Conservation (phyloP, 2,329 filamentous ascomycete genomes). For the Trichoderma lentiforme region DNA sequence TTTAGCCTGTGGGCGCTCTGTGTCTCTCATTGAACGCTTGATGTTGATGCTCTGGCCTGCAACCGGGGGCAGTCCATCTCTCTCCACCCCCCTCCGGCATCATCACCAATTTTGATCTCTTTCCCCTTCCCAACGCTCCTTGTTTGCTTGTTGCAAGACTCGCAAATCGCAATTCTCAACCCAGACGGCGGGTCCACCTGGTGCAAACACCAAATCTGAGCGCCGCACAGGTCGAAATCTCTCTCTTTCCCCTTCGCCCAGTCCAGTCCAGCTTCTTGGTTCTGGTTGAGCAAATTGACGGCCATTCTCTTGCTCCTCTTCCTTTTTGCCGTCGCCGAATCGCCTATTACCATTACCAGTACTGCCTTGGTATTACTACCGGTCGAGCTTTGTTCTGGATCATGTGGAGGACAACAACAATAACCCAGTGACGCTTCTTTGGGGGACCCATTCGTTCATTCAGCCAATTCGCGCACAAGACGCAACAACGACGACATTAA, state of each 20-base stretch:
- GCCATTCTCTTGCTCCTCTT: background rate
- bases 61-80: background rate
- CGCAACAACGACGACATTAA: background rate
- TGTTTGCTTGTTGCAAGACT: slow-evolving; percentile 3
- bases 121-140: background rate
- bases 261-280: background rate
- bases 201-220: background rate
- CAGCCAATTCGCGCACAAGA: background rate
- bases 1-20: background rate
- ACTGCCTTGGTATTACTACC: background rate
- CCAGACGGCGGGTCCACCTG: slow-evolving; percentile 17
- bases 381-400: background rate
- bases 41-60: background rate
- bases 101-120: slow-evolving; percentile 8
- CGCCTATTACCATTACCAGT: background rate
- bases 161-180: background rate
- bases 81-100: background rate
- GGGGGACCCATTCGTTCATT: slow-evolving; percentile 11
- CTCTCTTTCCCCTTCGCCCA: background rate
- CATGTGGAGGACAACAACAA: slow-evolving; percentile 6
- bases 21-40: background rate
- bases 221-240: background rate
- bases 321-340: background rate
- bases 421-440: background rate
- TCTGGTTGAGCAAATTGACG: background rate